Base-by-base conservation (phyloP, 768 basidiomycete species). In the Trametes cinnabarina region DNA sequence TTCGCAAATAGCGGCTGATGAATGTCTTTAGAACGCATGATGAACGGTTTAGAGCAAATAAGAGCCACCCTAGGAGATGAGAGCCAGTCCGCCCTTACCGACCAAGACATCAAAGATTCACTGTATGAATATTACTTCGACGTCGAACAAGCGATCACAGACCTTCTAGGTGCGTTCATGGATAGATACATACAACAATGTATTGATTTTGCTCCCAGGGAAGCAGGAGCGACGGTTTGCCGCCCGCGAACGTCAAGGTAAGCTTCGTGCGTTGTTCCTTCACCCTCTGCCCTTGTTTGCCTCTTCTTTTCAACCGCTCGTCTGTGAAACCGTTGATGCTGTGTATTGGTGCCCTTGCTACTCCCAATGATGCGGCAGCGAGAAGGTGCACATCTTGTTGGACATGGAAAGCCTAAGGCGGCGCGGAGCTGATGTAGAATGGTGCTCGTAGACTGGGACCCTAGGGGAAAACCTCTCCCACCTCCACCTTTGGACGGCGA, bases 91-190 rank as follows among this genome's bases (percentile, higher is more conserved):
- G 88, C 85, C 7, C 73, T 96, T 43, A 78, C 88, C 41, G 91
- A 96, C 69, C 72, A 76, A 32, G 79, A 85, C 49, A 89, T 99
- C 68, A 83, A 81, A 67, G 88, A 92, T 61, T 78, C 82, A 0
- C 76, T 98, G 44, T 98, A 94, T 89, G 85, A 98, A 65, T 84
- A 76, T 66, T 90, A 90, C 71, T 98, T 96, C 65, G 86, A 96
- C 67, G 79, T 89, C 15, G 85, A 92, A 32, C 80, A 86, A 70
- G 84, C 90, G 17, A 73, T 96, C 10, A 75, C 82, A 30, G 92
- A 85, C 83, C 76, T 92, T 25, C 63, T 88, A 35, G 87, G 93
- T 94, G 60, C 62, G 87, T 76, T 3, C 12, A 15, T 4, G 22
- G 26, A 14, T 30, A 7, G 26, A 35, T 26, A 12, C 11, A 25